A percentile compares a stretch with the other conserved stretches of the same genome.
Conservation (phyloP, 2,329 filamentous ascomycete genomes). For the Fusarium floridanum region DNA sequence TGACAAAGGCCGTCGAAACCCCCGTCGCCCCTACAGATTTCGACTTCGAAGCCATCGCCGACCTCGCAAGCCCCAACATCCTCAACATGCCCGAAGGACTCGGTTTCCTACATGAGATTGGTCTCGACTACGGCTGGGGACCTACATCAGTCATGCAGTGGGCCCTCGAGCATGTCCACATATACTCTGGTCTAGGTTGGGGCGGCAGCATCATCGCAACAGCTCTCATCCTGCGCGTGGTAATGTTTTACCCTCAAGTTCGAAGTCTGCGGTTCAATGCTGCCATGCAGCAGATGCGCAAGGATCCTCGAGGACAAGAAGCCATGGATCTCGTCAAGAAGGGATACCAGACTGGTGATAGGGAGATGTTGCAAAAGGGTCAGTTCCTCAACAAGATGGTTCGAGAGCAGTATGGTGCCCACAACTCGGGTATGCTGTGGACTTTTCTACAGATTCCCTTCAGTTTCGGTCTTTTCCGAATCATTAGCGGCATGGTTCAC, state of each 20-base stretch:
- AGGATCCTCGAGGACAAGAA: constrained; percentile 66
- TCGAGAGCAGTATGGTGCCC: constrained; percentile 52
- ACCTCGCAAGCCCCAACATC: constrained; percentile 58
- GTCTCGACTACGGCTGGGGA: constrained; percentile 89
- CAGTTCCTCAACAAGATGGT: constrained; percentile 54
- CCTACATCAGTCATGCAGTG: constrained; percentile 80
- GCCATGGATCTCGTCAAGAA: constrained; percentile 64
- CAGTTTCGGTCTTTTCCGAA: constrained; percentile 84
- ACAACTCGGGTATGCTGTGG: constrained; percentile 53
- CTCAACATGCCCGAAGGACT: constrained; percentile 78
- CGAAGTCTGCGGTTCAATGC: constrained; percentile 58
- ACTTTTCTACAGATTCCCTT: constrained; percentile 69
- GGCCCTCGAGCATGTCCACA: constrained; percentile 84
- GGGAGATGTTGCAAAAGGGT: constrained; percentile 52
- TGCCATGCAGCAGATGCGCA: constrained; percentile 69
- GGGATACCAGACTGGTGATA: constrained; percentile 58
- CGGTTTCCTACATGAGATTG: constrained; percentile 85
- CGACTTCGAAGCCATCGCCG: constrained; percentile 52
- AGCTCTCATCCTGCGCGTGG: constrained; percentile 73
- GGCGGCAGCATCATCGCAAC: constrained; percentile 78
- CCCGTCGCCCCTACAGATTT: constrained; percentile 47
- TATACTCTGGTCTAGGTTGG: constrained; percentile 84
- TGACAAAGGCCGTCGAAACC: constrained; percentile 33
- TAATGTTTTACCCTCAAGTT: constrained; percentile 73
- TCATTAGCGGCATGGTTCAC: constrained; percentile 78